These are phyloP conservation scores for Chaetomium fimeti DNA, from an alignment of 495 filamentous ascomycete species.

Conservation along the genomic window DNA sequence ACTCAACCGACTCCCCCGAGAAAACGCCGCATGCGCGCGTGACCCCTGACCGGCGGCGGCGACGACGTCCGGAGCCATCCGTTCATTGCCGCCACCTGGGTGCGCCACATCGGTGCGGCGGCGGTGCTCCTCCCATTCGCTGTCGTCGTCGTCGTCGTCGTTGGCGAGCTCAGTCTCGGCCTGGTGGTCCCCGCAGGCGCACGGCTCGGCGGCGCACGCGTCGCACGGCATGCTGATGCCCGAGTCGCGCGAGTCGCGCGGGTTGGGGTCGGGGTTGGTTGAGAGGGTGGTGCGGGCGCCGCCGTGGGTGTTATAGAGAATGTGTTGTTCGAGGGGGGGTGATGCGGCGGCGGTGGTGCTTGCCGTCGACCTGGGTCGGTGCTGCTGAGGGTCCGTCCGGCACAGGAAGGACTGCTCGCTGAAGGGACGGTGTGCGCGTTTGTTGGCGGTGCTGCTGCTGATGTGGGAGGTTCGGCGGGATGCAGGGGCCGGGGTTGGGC, in stretches of 20 bases:
- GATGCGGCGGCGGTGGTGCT: background rate
- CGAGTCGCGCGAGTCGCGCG: constrained; percentile 28
- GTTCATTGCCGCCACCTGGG: too few species aligned
- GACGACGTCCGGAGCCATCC: too few species aligned
- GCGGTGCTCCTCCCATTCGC: too few species aligned
- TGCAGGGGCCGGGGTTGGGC: background rate
- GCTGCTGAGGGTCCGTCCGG: background rate
- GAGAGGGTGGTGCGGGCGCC: too few species aligned
- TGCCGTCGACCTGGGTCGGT: background rate
- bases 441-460: background rate
- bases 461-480: background rate
- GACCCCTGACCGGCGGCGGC: too few species aligned
- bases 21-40: background rate
- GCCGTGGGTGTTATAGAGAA: background rate
- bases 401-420: background rate
- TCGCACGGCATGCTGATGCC: constrained; percentile 29
- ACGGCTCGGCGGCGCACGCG: constrained; percentile 19
- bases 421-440: background rate
- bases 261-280: constrained; percentile 4
- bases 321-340: background rate
- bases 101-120: too few species aligned
- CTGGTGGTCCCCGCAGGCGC: constrained; percentile 5
- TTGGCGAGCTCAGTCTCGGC: background rate
- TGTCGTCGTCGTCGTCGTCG: background rate
- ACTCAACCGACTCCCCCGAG: constrained; percentile 2